These are phyloP conservation scores for Alternaria sp. DNA, from an alignment of 2,329 filamentous ascomycete genomes.

Conservation along the genomic window DNA sequence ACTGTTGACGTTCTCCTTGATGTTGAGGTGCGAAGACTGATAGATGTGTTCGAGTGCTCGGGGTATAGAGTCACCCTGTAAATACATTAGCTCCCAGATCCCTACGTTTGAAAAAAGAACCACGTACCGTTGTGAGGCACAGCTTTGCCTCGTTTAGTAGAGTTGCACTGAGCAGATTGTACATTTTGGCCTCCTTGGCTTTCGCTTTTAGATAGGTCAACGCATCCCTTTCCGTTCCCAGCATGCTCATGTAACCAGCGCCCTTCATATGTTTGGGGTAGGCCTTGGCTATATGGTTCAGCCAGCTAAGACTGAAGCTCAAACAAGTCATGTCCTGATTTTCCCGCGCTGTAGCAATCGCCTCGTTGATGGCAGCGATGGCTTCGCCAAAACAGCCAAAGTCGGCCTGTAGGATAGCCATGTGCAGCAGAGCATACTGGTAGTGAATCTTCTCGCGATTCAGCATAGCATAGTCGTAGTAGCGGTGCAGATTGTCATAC, in stretches of 20 bases:
- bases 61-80: slow-evolving; percentile 64
- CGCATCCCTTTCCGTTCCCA: slow-evolving; percentile 81
- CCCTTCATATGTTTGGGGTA: slow-evolving; percentile 78
- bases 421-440: slow-evolving; percentile 91
- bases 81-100: slow-evolving; percentile 3
- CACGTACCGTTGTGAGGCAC: slow-evolving; percentile 73
- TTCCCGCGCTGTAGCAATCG: slow-evolving; percentile 91
- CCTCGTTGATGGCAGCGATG: slow-evolving; percentile 92
- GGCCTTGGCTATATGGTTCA: slow-evolving; percentile 90
- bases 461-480: slow-evolving; percentile 96
- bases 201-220: slow-evolving; percentile 84
- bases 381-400: slow-evolving; percentile 92
- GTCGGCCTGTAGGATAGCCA: slow-evolving; percentile 92
- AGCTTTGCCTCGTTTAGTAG: slow-evolving; percentile 87
- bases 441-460: slow-evolving; percentile 84
- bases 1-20: slow-evolving; percentile 78
- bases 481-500: slow-evolving; percentile 90
- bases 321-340: slow-evolving; percentile 91
- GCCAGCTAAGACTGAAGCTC: slow-evolving; percentile 95
- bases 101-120: not conserved
- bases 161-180: slow-evolving; percentile 82
- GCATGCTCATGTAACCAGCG: slow-evolving; percentile 74
- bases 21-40: slow-evolving; percentile 82
- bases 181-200: slow-evolving; percentile 86
- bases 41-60: slow-evolving; percentile 77